Base-by-base conservation (phyloP, 306 rosid species). In the Lablab purpureus region DNA sequence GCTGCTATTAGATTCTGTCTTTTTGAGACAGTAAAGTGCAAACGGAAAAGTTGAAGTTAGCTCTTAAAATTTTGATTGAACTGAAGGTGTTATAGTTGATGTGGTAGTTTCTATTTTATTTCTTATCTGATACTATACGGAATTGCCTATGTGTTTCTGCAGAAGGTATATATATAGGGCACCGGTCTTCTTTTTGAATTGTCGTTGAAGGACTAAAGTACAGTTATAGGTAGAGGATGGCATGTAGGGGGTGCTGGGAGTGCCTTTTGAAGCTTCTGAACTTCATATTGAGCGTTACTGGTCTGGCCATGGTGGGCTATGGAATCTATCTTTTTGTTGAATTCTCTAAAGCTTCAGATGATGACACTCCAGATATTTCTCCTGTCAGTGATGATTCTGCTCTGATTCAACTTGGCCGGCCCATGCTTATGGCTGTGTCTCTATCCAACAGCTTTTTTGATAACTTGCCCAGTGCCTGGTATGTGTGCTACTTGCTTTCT, bases 291-390 rank as follows among this genome's bases (percentile, higher is more conserved):
- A 91, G 94, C 75, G 82, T 96, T 76, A 80, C 87, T 80, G 99
- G 99, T 84, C 85, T 96, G 73, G 94, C 98, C 77, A 93, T 91
- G 84, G 94, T 93, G 87, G 97, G 94, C 13, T 96, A 96, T 55
- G 99, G 99, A 82, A 90, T 96, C 78, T 96, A 96, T 89, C 83
- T 96, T 81, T 85, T 96, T 74, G 94, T 96, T 67, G 89, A 85
- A 70, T 93, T 73, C 81, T 11, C 64, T 34, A 86, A 77, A 76
- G 71, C 82, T 73, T 7, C 89, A 0, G 80, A 79, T 77, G 56
- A 81, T 17, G 1, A 43, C 49, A 7, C 80, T 15, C 59, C 45
- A 0, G 49, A 43, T 10, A 43, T 43, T 12, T 43, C 49, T 28
- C 6, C 64, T 17, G 81, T 19, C 72, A 75, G 85, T 7, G 89